These are phyloP conservation scores for Colletotrichum higginsianum DNA, from an alignment of 2,329 filamentous ascomycete genomes.

Conservation along the genomic window DNA sequence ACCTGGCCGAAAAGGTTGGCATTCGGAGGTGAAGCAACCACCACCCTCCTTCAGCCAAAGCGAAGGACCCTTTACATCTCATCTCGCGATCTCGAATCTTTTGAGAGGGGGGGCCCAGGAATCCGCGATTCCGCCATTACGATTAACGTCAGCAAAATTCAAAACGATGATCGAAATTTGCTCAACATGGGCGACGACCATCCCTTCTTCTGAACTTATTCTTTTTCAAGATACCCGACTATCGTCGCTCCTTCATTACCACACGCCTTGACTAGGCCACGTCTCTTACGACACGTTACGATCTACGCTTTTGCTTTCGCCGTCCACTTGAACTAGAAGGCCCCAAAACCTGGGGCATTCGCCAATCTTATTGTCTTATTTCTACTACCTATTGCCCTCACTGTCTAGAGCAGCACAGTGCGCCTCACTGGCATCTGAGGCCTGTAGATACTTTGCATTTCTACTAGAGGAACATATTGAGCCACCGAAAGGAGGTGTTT, in stretches of 20 bases:
- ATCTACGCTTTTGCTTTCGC: slow-evolving; percentile 11
- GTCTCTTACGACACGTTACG: slow-evolving; percentile 39
- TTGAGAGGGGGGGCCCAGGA: slow-evolving; percentile 5
- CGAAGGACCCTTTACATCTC: neutral
- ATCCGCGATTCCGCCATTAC: slow-evolving; percentile 19
- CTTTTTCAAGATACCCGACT: slow-evolving; percentile 49
- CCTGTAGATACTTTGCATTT: slow-evolving; percentile 34
- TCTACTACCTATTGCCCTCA: slow-evolving; percentile 34
- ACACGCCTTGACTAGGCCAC: slow-evolving; percentile 34
- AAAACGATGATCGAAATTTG: slow-evolving; percentile 24
- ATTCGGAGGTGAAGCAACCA: slow-evolving; percentile 39
- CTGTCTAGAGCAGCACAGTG: slow-evolving; percentile 29
- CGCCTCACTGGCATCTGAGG: slow-evolving; percentile 10
- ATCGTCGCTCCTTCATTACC: slow-evolving; percentile 33
- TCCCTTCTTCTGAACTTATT: slow-evolving; percentile 22
- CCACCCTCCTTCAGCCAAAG: neutral
- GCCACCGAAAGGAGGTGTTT: slow-evolving; percentile 27
- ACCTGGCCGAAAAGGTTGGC: slow-evolving; percentile 62
- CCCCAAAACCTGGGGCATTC: slow-evolving; percentile 1
- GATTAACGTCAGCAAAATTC: slow-evolving; percentile 38
- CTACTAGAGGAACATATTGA: slow-evolving; percentile 28
- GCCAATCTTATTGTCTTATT: slow-evolving; percentile 36
- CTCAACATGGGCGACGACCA: slow-evolving; percentile 35
- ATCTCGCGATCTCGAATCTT: neutral
- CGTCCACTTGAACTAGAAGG: slow-evolving; percentile 18